Evolutionary conservation across 2,329 filamentous ascomycete genomes (phyloP), one percentile per base, ranked within the genome.

Genomic region (Tolypocladium paradoxum): DNA sequence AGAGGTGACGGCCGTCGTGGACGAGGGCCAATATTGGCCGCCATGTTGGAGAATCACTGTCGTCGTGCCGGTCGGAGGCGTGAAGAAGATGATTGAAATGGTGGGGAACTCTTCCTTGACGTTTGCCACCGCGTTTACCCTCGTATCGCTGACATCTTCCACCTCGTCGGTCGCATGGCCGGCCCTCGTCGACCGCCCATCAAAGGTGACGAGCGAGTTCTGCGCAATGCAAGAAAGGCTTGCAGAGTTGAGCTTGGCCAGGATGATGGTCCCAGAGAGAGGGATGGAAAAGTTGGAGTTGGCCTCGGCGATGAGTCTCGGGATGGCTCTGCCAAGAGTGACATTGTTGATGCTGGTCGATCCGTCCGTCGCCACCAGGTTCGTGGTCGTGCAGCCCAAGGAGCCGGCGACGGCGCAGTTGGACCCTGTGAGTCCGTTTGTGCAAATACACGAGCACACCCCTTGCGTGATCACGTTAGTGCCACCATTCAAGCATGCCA

Each of bases 201-300:
- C 81, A 67, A 96, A 95, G 0, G 88, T 90, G 18, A 97, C 85
- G 4, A 99, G 76, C 0, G 90, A 85, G 62, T 97, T 97, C 66
- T 96, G 87, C 0, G 85, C 82, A 9, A 82, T 82, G 68, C 93
- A 99, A 52, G 87, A 90, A 18, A 96, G 74, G 58, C 86, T 86
- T 34, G 79, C 81, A 6, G 77, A 71, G 62, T 87, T 92, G 68
- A 97, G 88, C 48, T 90, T 80, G 1, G 84, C 82, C 53, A 96
- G 71, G 50, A 97, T 80, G 8, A 77, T 77, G 1, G 81, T 81
- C 4, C 81, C 76, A 46, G 87, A 82, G 1, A 99, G 78, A 0
- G 88, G 81, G 47, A 99, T 80, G 3, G 83, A 84, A 69, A 88
- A 97, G 60, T 88, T 87, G 24, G 70, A 64, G 55, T 81, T 70